Conservation (phyloP, 2,329 filamentous ascomycete species). For the Fusarium sp. region DNA sequence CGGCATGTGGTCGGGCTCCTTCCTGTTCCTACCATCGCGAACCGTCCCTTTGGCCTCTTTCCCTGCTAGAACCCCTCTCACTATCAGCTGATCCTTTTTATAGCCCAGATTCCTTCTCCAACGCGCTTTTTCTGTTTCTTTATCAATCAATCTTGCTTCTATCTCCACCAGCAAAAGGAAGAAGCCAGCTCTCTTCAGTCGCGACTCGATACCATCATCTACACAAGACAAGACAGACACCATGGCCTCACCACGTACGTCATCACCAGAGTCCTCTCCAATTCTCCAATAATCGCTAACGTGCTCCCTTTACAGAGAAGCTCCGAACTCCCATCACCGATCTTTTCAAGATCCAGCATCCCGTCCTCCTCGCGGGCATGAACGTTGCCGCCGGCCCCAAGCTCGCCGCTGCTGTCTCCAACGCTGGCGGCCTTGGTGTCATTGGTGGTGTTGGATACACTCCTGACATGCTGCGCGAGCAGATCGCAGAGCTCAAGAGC, state of each 20-base stretch:
- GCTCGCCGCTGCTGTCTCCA: conserved; percentile 95
- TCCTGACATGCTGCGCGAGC: conserved; percentile 95
- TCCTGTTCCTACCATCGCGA: conserved; percentile 10
- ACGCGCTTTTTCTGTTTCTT: background rate
- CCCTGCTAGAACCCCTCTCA: conserved; percentile 20
- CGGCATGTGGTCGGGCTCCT: conserved; percentile 38
- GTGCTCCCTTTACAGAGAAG: conserved; percentile 50
- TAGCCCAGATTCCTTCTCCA: conserved; percentile 21
- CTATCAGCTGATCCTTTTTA: conserved; percentile 40
- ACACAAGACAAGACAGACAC: conserved; percentile 41
- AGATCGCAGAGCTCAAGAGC: conserved; percentile 93
- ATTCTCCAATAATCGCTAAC: conserved; percentile 22
- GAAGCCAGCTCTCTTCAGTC: conserved; percentile 21
- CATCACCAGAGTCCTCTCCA: background rate
- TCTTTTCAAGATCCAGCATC: conserved; percentile 98
- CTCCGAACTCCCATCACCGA: conserved; percentile 93
- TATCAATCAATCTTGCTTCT: conserved; percentile 1
- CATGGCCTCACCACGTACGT: conserved; percentile 86
- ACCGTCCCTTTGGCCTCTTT: conserved; percentile 12
- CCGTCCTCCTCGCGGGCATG: conserved; percentile 96
- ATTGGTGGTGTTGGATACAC: conserved; percentile 97
- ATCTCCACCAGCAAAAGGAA: conserved; percentile 6
- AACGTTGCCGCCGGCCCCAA: conserved; percentile 98
- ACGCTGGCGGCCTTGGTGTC: conserved; percentile 95
- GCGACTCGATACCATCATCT: conserved; percentile 17